These are phyloP conservation scores for Fusarium albosuccineum DNA, from an alignment of 2,329 filamentous ascomycete genomes.

Conservation along the genomic window DNA sequence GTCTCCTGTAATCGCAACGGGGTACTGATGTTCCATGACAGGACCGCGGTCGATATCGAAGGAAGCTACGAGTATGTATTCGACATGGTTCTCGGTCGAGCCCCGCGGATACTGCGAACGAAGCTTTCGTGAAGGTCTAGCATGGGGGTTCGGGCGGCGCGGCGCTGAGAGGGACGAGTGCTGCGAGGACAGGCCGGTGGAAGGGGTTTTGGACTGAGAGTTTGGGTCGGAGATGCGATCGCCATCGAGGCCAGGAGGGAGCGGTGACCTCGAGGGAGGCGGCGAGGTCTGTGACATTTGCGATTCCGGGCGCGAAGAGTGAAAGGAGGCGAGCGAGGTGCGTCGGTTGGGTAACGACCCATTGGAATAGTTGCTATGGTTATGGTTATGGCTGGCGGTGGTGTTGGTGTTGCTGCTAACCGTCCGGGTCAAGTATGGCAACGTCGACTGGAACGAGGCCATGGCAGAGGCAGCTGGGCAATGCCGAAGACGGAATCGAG, in stretches of 20 bases:
- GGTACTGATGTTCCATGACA: constrained; percentile 98
- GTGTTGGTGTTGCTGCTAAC: constrained; percentile 38
- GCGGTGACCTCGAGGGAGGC: constrained; percentile 68
- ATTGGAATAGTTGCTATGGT: constrained; percentile 52
- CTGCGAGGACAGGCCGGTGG: constrained; percentile 71
- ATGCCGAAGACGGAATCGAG: constrained; percentile 27
- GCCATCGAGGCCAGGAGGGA: constrained; percentile 62
- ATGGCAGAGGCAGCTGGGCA: constrained; percentile 36
- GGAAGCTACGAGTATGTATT: constrained; percentile 96
- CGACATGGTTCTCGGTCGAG: constrained; percentile 90
- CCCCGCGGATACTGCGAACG: constrained; percentile 83
- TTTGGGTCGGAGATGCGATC: constrained; percentile 71
- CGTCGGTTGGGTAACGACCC: constrained; percentile 52
- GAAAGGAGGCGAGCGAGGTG: constrained; percentile 75
- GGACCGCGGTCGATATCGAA: constrained; percentile 97
- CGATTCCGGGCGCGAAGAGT: constrained; percentile 69
- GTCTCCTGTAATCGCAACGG: constrained; percentile 93
- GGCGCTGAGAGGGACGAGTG: constrained; percentile 70
- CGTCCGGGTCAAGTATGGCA: constrained; percentile 58
- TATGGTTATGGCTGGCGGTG: constrained; percentile 49
- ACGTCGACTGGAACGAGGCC: constrained; percentile 51
- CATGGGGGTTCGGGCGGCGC: constrained; percentile 63
- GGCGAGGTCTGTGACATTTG: constrained; percentile 68
- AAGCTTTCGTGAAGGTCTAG: constrained; percentile 67
- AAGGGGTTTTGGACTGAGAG: constrained; percentile 71